Evolutionary conservation across 352 stramenopile genomes (phyloP), one percentile per base, ranked within the genome.

Genomic region (Pythium brassicae): DNA sequence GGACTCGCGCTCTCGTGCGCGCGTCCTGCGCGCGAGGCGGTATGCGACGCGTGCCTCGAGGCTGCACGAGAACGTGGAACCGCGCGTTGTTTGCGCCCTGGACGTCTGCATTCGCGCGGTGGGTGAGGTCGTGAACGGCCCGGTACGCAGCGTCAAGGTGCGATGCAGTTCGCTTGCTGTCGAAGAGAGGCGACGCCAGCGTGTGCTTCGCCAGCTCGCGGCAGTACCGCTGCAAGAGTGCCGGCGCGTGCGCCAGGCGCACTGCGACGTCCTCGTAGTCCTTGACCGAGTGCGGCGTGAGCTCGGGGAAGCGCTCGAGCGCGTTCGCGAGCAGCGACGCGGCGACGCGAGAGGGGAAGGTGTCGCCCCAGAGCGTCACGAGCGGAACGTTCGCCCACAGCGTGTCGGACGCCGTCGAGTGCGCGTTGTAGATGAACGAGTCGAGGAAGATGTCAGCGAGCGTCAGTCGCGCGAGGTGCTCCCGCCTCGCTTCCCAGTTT

Each of bases 391-490:
- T 78, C 1, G 84, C 72, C 72, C 80, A 97, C 0, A 98, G 69
- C 20, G 85, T 83, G 56, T 98, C 95, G 19, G 82, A 76, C 17
- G 92, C 95, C 2, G 96, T 97, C 14, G 94, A 98, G 63, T 98
- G 96, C n/a, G 95, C 95, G 43, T 94, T 97, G 72, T 98, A 99
- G 9, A 95, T 68, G 44, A 97, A 83, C 15, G 93, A 97, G 62
- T 99, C 96, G n/a, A 98, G 64, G 51, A 98, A 98, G 4, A 98
- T 22, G 63, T 98, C 94, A 0, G 84, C 89, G 14, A 77, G 40
- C 6, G 62, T 63, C 12, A 98, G 62, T 11, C 96, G 78, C 14
- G 68, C 66, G 6, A 98, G 65, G 64, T 99, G 95, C 8, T 57
- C 34, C 5, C 57, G 53, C 50, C 96, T 94, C n/a, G 69, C 32